These are phyloP conservation scores for Boletus hoseneyae DNA, from an alignment of 1,284 basidiomycete genomes.

Conservation along the genomic window DNA sequence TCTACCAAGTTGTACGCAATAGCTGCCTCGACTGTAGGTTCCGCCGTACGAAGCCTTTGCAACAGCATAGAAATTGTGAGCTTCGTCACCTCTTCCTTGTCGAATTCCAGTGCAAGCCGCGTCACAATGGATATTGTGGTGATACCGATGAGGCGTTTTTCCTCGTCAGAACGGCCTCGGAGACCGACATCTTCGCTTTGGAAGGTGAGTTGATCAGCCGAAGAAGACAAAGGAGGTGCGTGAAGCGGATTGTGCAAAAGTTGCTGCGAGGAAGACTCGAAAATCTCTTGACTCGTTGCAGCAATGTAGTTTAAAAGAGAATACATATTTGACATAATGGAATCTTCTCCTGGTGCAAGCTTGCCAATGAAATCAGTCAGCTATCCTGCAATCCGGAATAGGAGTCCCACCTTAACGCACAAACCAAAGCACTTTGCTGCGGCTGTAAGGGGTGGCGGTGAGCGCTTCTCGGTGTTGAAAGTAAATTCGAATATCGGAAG, in stretches of 20 bases:
- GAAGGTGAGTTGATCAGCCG: constrained; percentile 27
- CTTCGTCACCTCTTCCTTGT: constrained; percentile 79
- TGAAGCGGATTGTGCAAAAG: constrained; percentile 43
- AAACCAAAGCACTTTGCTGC: constrained; percentile 88
- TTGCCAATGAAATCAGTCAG: constrained; percentile 31
- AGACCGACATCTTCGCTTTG: constrained; percentile 47
- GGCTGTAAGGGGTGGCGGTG: constrained; percentile 75
- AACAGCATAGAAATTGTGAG: constrained; percentile 90
- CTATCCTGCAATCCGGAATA: background rate
- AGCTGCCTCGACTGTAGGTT: constrained; percentile 84
- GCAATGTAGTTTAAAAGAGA: constrained; percentile 91
- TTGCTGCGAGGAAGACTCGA: constrained; percentile 48
- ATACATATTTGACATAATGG: constrained; percentile 94
- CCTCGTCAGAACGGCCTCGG: constrained; percentile 74
- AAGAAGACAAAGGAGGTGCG: constrained; percentile 44
- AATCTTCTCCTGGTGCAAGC: constrained; percentile 85
- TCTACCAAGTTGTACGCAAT: constrained; percentile 92
- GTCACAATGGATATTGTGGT: constrained; percentile 91
- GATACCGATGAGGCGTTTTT: constrained; percentile 80
- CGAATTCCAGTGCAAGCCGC: constrained; percentile 78
- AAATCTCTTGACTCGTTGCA: constrained; percentile 72
- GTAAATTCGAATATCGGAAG: constrained; percentile 86
- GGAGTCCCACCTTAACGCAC: constrained; percentile 71
- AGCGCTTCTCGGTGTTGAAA: constrained; percentile 68
- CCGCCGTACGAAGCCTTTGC: constrained; percentile 82